Evolutionary conservation across 1,139 yeast species (phyloP).

Genomic region (Hyphopichia burtonii): DNA sequence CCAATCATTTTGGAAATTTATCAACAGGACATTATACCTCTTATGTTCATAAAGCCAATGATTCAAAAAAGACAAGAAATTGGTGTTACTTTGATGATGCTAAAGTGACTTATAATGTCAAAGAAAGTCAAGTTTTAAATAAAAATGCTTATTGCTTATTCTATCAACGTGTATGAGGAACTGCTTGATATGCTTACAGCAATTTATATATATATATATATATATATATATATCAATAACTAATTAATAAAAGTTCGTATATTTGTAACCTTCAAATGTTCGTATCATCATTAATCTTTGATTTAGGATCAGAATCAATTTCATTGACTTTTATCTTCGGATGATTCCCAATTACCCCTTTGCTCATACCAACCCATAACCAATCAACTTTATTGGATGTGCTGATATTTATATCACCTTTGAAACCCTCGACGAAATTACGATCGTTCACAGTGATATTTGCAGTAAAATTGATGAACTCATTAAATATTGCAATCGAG

Average conservation of each 20-base stretch:
- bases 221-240: too few relatives aligned
- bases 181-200: too few relatives aligned
- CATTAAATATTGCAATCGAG: slow-evolving; percentile 81
- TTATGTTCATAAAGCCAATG: slow-evolving; percentile 61
- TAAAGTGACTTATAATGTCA: slow-evolving; percentile 44
- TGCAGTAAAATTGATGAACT: slow-evolving; percentile 76
- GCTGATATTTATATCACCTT: slow-evolving; percentile 57
- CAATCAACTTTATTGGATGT: slow-evolving; percentile 58
- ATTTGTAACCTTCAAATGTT: background rate
- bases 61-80: slow-evolving; percentile 33
- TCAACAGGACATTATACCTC: slow-evolving; percentile 94
- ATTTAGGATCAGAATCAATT: slow-evolving; percentile 4
- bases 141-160: slow-evolving; percentile 77
- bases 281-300: background rate
- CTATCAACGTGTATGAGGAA: slow-evolving; percentile 50
- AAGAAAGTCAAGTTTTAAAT: slow-evolving; percentile 47
- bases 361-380: slow-evolving; percentile 74
- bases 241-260: too few relatives aligned
- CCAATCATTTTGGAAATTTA: slow-evolving; percentile 80
- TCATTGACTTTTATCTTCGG: slow-evolving; percentile 40
- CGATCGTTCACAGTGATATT: slow-evolving; percentile 81
- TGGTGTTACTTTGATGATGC: slow-evolving; percentile 85
- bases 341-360: slow-evolving; percentile 50
- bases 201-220: too few relatives aligned
- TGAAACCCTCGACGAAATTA: slow-evolving; percentile 76